These are phyloP conservation scores for Paramecium sonneborni DNA, from an alignment of 73 alveolate species.

Conservation along the genomic window DNA sequence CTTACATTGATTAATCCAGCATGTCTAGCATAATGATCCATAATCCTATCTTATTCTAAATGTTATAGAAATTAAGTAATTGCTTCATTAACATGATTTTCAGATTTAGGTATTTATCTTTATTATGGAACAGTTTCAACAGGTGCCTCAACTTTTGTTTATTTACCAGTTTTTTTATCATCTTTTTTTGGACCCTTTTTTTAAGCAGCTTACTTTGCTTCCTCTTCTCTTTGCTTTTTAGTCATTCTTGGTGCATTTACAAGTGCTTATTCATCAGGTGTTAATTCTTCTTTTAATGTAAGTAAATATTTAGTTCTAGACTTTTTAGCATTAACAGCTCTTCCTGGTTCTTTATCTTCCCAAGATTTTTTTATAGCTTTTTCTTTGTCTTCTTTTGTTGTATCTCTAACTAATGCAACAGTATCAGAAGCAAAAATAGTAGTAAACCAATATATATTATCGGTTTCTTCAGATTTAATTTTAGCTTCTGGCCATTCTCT, in stretches of 20 bases:
- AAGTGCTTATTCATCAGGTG: conserved; percentile 53
- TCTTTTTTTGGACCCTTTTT: conserved; percentile 64
- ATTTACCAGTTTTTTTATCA: conserved; percentile 55
- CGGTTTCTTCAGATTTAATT: conserved; percentile 65
- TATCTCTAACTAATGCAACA: conserved; percentile 92
- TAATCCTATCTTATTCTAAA: conserved; percentile 62
- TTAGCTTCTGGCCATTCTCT: conserved; percentile 86
- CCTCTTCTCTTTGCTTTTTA: conserved; percentile 64
- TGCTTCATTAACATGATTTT: conserved; percentile 55
- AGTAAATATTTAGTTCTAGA: conserved; percentile 85
- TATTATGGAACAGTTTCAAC: background rate
- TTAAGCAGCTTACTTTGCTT: conserved; percentile 29
- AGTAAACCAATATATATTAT: conserved; percentile 84
- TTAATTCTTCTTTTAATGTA: conserved; percentile 76
- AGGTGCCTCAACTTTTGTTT: conserved; percentile 59
- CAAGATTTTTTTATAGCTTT: conserved; percentile 90
- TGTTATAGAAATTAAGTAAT: conserved; percentile 52
- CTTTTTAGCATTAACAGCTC: conserved; percentile 96
- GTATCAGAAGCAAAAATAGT: conserved; percentile 91
- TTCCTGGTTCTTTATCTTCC: conserved; percentile 98
- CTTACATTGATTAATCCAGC: conserved; percentile 67
- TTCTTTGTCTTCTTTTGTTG: conserved; percentile 96
- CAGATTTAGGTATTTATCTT: conserved; percentile 36
- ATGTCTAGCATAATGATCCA: conserved; percentile 61
- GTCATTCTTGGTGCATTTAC: conserved; percentile 67